Evolutionary conservation across 495 filamentous ascomycete genomes (phyloP).

Genomic region (Aspergillus biplanus): DNA sequence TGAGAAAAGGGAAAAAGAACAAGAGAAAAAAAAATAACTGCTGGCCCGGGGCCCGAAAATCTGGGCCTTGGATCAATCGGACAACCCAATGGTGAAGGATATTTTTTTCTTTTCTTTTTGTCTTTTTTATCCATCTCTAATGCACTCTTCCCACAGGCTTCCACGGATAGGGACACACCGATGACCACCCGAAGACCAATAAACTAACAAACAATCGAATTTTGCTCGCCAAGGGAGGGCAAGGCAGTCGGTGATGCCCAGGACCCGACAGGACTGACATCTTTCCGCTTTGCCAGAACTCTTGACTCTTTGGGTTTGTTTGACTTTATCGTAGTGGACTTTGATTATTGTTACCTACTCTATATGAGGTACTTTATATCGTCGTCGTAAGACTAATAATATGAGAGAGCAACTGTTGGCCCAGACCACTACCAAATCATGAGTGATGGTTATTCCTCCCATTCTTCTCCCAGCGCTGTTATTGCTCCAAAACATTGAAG

Average conservation of each 20-base stretch:
- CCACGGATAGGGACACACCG: conserved; percentile 13
- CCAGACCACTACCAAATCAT: neutral
- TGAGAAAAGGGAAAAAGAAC: neutral
- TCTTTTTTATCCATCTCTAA: neutral
- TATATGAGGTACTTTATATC: neutral
- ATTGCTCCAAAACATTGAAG: conserved; percentile 21
- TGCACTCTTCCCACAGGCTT: conserved; percentile 8
- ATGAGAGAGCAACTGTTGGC: neutral
- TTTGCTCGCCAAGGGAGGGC: conserved; percentile 18
- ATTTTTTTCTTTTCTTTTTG: conserved; percentile 9
- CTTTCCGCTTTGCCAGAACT: neutral
- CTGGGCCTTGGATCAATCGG: conserved; percentile 18
- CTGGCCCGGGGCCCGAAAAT: conserved; percentile 15
- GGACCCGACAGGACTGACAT: conserved; percentile 10
- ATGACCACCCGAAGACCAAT: conserved; percentile 15
- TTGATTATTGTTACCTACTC: no score
- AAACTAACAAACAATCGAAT: conserved; percentile 4
- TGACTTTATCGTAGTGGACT: no score
- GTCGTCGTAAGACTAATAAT: neutral
- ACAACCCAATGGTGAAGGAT: neutral
- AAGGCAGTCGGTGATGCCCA: conserved; percentile 22
- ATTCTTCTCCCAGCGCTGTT: neutral
- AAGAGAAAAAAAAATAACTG: neutral
- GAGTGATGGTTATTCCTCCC: conserved; percentile 2
- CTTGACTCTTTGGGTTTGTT: no score